phyloP scores from a whole-genome alignment of 2,329 filamentous ascomycete species.

The Trichoderma cornu-damae region DNA sequence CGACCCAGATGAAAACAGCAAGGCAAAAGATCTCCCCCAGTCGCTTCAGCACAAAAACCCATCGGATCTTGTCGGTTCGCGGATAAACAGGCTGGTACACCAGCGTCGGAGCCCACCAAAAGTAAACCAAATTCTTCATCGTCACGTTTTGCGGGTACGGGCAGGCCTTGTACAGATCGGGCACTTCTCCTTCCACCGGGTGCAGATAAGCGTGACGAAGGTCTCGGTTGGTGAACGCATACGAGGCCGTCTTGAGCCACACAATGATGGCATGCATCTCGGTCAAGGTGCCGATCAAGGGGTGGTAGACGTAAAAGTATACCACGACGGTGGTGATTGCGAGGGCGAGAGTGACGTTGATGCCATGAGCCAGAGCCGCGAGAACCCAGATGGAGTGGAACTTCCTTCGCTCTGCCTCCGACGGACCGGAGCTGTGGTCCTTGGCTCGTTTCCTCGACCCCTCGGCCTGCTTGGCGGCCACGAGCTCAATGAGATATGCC shows the following conservation, averaged over 20 bases:
- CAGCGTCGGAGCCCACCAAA: conserved; percentile 96
- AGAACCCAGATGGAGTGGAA: conserved; percentile 75
- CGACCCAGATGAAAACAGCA: conserved; percentile 89
- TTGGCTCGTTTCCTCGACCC: conserved; percentile 53
- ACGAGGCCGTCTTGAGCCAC: conserved; percentile 93
- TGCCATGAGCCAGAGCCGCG: conserved; percentile 71
- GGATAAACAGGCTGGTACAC: conserved; percentile 97
- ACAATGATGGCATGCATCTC: conserved; percentile 92
- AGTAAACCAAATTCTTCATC: conserved; percentile 80
- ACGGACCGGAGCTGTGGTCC: conserved; percentile 43
- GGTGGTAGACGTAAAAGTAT: conserved; percentile 88
- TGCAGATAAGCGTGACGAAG: conserved; percentile 86
- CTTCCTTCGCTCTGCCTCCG: conserved; percentile 56
- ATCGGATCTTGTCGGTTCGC: conserved; percentile 72
- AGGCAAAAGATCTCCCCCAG: conserved; percentile 71
- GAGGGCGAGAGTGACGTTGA: conserved; percentile 80
- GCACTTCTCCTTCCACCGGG: conserved; percentile 63
- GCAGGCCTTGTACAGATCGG: conserved; percentile 74
- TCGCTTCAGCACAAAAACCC: conserved; percentile 82
- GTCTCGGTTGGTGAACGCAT: conserved; percentile 94
- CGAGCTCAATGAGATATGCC: conserved; percentile 83
- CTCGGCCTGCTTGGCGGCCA: conserved; percentile 74
- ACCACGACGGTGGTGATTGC: conserved; percentile 77
- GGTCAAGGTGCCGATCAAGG: conserved; percentile 83
- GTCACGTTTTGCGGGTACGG: conserved; percentile 92